Conservation (phyloP, 2,329 filamentous ascomycete species). For the Beauveria sp. region DNA sequence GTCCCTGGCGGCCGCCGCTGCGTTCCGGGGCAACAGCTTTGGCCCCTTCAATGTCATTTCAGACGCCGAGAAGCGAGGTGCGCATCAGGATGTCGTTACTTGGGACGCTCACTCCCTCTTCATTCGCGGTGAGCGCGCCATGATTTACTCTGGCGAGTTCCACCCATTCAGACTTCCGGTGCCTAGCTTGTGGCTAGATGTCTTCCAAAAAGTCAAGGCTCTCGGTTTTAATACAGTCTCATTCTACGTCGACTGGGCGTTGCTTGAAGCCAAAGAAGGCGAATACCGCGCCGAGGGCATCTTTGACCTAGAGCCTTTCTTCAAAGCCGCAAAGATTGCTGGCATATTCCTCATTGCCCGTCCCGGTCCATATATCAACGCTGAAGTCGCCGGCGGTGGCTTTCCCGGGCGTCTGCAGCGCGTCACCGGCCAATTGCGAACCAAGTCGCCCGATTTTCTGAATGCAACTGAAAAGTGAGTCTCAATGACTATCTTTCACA, state of each 20-base stretch:
- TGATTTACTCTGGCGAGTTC: constrained; percentile 61
- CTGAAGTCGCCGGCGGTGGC: constrained; percentile 60
- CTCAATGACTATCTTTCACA: background rate
- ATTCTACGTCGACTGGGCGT: constrained; percentile 65
- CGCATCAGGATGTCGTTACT: constrained; percentile 34
- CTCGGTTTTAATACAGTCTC: constrained; percentile 64
- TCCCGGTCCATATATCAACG: constrained; percentile 63
- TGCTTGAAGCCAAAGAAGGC: constrained; percentile 61
- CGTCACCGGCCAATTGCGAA: constrained; percentile 50
- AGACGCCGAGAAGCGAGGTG: background rate
- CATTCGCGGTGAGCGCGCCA: constrained; percentile 56
- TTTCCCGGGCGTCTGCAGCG: constrained; percentile 67
- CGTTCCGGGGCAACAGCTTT: background rate
- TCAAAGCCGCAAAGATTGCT: constrained; percentile 56
- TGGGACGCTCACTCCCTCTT: constrained; percentile 62
- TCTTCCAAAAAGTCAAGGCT: constrained; percentile 69
- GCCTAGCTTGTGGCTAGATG: constrained; percentile 46
- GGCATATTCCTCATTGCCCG: constrained; percentile 64
- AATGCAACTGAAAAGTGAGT: constrained; percentile 51
- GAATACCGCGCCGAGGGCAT: constrained; percentile 58
- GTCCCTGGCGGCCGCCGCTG: background rate
- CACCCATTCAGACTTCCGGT: constrained; percentile 46
- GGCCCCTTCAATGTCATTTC: constrained; percentile 1
- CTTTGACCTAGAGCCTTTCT: constrained; percentile 62
- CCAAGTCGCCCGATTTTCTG: constrained; percentile 47